These are phyloP conservation scores for Lasiodiplodia gonubiensis DNA, from an alignment of 2,329 filamentous ascomycete genomes.

Conservation along the genomic window DNA sequence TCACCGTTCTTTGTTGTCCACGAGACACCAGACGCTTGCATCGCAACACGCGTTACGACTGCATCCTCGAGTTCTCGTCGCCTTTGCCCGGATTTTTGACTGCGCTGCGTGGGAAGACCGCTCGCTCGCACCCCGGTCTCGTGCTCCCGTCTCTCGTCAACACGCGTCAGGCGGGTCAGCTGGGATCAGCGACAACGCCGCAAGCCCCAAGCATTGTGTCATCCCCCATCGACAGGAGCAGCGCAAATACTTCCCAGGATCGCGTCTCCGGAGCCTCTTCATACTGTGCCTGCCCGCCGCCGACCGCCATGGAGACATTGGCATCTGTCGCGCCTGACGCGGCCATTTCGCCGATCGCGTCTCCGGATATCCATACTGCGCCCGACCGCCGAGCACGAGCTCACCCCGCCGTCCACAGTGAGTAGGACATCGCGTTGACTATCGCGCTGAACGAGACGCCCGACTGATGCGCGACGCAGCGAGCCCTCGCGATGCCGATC, in stretches of 20 bases:
- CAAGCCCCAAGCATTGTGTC: constrained; percentile 18
- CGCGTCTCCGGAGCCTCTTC: not conserved
- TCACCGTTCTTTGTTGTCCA: constrained; percentile 19
- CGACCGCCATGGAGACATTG: constrained; percentile 23
- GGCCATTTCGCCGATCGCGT: constrained; percentile 3
- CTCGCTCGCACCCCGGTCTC: constrained; percentile 11
- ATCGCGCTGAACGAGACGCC: not conserved
- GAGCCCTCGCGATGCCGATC: not conserved
- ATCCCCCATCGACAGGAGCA: constrained; percentile 20
- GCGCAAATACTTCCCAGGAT: constrained; percentile 1
- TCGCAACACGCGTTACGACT: not conserved
- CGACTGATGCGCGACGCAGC: constrained; percentile 19
- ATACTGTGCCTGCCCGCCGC: not conserved
- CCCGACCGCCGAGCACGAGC: constrained; percentile 10
- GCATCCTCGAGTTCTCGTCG: not conserved
- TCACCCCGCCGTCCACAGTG: constrained; percentile 21
- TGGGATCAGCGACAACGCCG: constrained; percentile 17
- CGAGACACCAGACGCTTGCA: constrained; percentile 22
- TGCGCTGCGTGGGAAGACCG: constrained; percentile 12
- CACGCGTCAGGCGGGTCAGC: constrained; percentile 24
- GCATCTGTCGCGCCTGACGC: constrained; percentile 25
- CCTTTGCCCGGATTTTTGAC: not conserved
- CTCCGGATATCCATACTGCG: no score
- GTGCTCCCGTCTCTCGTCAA: constrained; percentile 2
- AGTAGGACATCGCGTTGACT: constrained; percentile 2